Conservation (phyloP, 225 moss, liverwort and hornwort genomes). For the Pseudoscleropodium purum region DNA sequence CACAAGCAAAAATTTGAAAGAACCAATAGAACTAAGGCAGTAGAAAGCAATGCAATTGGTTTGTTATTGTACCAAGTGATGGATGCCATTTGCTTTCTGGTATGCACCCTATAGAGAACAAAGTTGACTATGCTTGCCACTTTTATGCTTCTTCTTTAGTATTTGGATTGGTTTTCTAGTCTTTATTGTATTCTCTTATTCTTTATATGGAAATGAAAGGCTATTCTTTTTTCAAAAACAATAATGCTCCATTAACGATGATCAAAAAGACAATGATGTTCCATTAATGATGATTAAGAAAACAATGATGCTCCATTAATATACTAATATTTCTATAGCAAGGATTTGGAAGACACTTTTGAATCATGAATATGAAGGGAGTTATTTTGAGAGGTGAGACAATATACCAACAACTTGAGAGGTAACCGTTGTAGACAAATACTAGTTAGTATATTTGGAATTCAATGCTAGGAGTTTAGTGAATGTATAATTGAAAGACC, state of each 20-base stretch:
- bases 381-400: neutral
- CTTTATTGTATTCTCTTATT: neutral
- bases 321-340: neutral
- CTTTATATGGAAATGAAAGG: too few relatives aligned
- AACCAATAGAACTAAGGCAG: neutral
- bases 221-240: neutral
- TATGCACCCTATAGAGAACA: neutral
- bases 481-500: neutral
- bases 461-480: neutral
- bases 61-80: neutral
- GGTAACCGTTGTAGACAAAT: neutral
- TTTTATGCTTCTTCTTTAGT: accelerated
- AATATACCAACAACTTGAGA: neutral
- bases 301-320: neutral
- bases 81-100: neutral
- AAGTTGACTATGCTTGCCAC: accelerated
- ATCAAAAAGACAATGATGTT: neutral
- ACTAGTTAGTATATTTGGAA: neutral
- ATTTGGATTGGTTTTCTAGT: accelerated
- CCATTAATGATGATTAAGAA: too few relatives aligned
- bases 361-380: neutral
- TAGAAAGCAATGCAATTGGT: neutral
- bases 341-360: neutral
- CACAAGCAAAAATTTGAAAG: neutral
- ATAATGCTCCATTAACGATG: neutral